phyloP scores from a whole-genome alignment of 257 asterid species.

The Gentiana straminea region DNA sequence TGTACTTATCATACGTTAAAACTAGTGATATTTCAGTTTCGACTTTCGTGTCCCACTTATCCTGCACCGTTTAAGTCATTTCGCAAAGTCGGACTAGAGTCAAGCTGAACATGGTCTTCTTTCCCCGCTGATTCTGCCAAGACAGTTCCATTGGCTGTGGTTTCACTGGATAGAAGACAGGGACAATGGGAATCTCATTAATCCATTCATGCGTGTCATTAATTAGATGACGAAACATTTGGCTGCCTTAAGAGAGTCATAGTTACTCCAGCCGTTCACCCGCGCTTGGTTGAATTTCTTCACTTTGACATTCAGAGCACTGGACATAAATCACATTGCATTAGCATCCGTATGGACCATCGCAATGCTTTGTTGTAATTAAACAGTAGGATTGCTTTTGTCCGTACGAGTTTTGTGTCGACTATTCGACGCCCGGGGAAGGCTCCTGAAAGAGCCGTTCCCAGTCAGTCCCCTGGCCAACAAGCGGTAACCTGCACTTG shows the following conservation, averaged over 20 bases:
- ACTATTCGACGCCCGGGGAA: not conserved
- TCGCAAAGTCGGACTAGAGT: no score
- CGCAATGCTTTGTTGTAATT: no score
- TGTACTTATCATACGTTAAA: no score
- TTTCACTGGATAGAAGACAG: no score
- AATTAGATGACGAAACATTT: constrained; percentile 44
- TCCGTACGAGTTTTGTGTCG: not conserved
- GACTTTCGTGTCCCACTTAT: no score
- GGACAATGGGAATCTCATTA: constrained; percentile 7
- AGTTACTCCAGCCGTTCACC: constrained; percentile 31
- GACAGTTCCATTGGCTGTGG: no score
- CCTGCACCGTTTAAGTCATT: no score
- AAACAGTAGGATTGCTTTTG: not conserved
- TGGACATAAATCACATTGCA: constrained; percentile 31
- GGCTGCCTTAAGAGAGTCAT: constrained; percentile 44
- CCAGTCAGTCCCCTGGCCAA: constrained; percentile 5
- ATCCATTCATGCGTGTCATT: constrained; percentile 29
- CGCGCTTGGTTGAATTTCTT: not conserved
- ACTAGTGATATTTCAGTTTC: no score
- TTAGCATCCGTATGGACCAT: constrained; percentile 15
- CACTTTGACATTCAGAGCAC: not conserved
- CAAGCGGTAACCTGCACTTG: constrained; percentile 6
- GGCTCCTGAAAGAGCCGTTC: not conserved
- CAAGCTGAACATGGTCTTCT: no score
- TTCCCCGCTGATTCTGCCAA: no score